Evolutionary conservation across 139 green algal species (phyloP), one percentile per base, ranked within the genome.

Genomic region (Parachlorella kessleri): DNA sequence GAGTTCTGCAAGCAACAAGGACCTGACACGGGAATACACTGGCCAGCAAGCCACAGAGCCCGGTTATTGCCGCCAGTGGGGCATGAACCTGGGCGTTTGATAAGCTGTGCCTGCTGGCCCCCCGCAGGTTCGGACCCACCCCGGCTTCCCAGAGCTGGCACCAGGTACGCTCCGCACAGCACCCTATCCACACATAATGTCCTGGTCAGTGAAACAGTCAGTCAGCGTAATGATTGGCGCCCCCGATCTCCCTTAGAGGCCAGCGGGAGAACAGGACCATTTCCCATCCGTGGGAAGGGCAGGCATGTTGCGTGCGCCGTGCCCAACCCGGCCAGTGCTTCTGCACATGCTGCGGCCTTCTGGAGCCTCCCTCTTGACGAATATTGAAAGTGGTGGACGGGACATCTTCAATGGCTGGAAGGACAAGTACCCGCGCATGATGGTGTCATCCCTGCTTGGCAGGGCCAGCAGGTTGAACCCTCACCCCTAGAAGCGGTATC

Each of bases 81-180:
- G 48, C 21, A 18, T 59, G 14, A 59, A 18, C 14, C 48, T 59
- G 48, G 14, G 14, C 21, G 14, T 28, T 59, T 18, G 14, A 18
- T 18, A 59, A 59, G 48, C 48, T 59, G 21, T 59, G 14, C 14
- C 14, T 28, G 48, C 48, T 14, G 14, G 48, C 14, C 21, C 48
- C 48, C 0, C 9, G 35, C 53, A 87, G 83, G 66, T 88, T n/a
- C 80, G 84, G 63, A 86, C 80, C 21, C 77, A 84, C 73, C 80
- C 80, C 21, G 75, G 74, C 66, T 89, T 87, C 42, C 84, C 84
- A 1, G 84, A 89, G 77, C 70, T 89, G 40, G 70, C 55, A 8
- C 55, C 71, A 38, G 73, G 73, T 79, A 59, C 48, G n/a, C n/a
- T n/a, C n/a, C n/a, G n/a, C n/a, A n/a, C n/a, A n/a, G n/a, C n/a